Conservation (phyloP, 2,329 filamentous ascomycete genomes). For the Aspergillus clavatus region DNA sequence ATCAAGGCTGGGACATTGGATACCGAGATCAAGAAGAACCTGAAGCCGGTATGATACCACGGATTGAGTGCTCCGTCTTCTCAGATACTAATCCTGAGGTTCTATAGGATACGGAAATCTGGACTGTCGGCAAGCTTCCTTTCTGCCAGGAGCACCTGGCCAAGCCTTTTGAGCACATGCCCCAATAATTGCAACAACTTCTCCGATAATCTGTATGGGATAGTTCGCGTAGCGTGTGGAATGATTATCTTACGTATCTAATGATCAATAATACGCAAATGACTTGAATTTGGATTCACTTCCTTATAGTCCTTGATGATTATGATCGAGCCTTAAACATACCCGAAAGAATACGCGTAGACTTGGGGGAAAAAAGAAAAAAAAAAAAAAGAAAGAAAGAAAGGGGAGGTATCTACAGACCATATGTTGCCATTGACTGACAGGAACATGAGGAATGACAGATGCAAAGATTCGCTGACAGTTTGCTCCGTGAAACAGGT, state of each 20-base stretch:
- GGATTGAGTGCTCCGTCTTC: too few species aligned
- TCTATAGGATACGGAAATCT: slow-evolving; percentile 63
- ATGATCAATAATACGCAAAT: slow-evolving; percentile 6
- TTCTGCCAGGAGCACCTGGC: slow-evolving; percentile 64
- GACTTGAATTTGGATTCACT: neutral
- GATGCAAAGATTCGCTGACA: too few species aligned
- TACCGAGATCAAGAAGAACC: slow-evolving; percentile 60
- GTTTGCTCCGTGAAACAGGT: too few species aligned
- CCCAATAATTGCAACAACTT: slow-evolving; percentile 45
- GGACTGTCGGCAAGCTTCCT: slow-evolving; percentile 63
- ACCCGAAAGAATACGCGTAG: too few species aligned
- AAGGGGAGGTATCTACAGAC: too few species aligned
- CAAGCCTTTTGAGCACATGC: slow-evolving; percentile 62
- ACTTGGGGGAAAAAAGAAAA: too few species aligned
- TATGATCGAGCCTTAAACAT: too few species aligned
- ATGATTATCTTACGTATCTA: neutral
- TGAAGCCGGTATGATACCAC: slow-evolving; percentile 50
- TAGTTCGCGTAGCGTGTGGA: neutral
- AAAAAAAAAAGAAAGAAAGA: too few species aligned
- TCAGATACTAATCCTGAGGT: neutral
- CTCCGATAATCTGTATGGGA: neutral
- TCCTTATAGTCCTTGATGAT: slow-evolving; percentile 6
- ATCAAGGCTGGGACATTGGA: slow-evolving; percentile 64
- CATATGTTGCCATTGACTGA: too few species aligned
- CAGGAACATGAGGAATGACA: too few species aligned